Conservation (phyloP, 768 basidiomycete genomes). For the Lactarius hengduanensis region DNA sequence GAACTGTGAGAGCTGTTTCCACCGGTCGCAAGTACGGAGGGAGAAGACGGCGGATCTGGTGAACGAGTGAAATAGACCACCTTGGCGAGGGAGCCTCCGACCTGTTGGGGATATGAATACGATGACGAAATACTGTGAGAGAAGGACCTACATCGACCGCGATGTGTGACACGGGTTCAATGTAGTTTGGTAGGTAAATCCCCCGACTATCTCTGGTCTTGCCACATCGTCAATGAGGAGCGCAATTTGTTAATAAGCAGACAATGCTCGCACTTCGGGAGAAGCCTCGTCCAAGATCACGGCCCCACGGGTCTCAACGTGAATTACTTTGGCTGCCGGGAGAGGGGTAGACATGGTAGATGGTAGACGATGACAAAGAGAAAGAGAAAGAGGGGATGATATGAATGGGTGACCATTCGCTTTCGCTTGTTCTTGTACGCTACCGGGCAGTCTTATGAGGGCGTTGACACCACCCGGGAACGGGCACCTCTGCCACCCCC, state of each 20-base stretch:
- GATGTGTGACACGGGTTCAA: conserved; percentile 96
- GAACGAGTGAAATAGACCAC: conserved; percentile 98
- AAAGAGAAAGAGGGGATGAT: background rate
- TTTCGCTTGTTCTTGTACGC: conserved; percentile 4
- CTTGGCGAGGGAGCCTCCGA: conserved; percentile 96
- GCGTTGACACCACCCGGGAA: background rate
- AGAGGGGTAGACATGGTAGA: conserved; percentile 46
- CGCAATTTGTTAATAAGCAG: conserved; percentile 12
- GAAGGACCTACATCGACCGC: conserved; percentile 83
- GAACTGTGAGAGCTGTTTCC: conserved; percentile 52
- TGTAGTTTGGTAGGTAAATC: conserved; percentile 96
- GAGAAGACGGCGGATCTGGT: conserved; percentile 77
- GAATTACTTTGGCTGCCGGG: conserved; percentile 82
- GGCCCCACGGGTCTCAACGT: conserved; percentile 93
- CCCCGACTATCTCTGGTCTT: conserved; percentile 93
- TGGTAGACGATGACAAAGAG: background rate
- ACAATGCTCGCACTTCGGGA: conserved; percentile 65
- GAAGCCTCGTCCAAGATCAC: conserved; percentile 93
- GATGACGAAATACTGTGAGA: conserved; percentile 25
- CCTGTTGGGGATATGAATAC: conserved; percentile 45
- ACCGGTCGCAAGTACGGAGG: conserved; percentile 59
- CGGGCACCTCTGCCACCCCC: background rate
- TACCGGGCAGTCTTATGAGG: conserved; percentile 12
- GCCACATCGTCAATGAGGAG: conserved; percentile 21
- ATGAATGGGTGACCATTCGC: conserved; percentile 22